A percentile compares a stretch with the other conserved stretches of the same genome.
Evolutionary conservation across 352 stramenopile species (phyloP).

Genomic region (Pythium apleroticum): DNA sequence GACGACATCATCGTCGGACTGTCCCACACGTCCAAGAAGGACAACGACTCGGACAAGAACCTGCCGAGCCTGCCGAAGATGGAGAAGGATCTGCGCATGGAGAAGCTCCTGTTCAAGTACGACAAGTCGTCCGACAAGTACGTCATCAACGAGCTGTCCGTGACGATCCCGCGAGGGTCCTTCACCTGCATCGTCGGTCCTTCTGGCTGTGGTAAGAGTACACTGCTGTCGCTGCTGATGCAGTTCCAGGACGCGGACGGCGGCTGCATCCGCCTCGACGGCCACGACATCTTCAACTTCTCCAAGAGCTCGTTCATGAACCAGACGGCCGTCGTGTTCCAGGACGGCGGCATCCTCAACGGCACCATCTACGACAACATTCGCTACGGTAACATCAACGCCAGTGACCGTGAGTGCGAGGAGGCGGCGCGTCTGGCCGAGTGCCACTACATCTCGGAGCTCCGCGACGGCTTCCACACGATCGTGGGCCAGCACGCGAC

Average conservation of each 20-base stretch:
- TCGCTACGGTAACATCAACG: slow-evolving; percentile 71
- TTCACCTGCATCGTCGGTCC: slow-evolving; percentile 87
- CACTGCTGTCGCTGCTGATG: slow-evolving; percentile 82
- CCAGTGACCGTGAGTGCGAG: slow-evolving; percentile 78
- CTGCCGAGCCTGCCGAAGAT: slow-evolving; percentile 80
- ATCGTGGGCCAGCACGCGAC: slow-evolving; percentile 85
- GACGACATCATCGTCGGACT: slow-evolving; percentile 84
- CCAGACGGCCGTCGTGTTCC: slow-evolving; percentile 85
- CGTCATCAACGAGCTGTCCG: slow-evolving; percentile 74
- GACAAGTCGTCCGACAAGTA: slow-evolving; percentile 84
- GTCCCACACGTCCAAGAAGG: slow-evolving; percentile 19
- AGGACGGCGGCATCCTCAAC: slow-evolving; percentile 87
- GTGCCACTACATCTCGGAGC: slow-evolving; percentile 79
- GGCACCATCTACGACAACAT: slow-evolving; percentile 89
- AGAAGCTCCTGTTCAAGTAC: slow-evolving; percentile 87
- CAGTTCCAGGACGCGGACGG: slow-evolving; percentile 86
- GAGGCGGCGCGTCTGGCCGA: slow-evolving; percentile 78
- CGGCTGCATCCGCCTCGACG: slow-evolving; percentile 77
- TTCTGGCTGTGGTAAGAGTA: slow-evolving; percentile 88
- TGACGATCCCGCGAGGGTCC: slow-evolving; percentile 68
- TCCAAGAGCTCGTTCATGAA: slow-evolving; percentile 88
- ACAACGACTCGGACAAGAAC: slow-evolving; percentile 49
- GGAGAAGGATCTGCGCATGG: slow-evolving; percentile 71
- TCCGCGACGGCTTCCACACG: slow-evolving; percentile 82
- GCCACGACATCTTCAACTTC: slow-evolving; percentile 85